phyloP scores from a whole-genome alignment of 2,329 filamentous ascomycete genomes.

The Claviceps citrina region DNA sequence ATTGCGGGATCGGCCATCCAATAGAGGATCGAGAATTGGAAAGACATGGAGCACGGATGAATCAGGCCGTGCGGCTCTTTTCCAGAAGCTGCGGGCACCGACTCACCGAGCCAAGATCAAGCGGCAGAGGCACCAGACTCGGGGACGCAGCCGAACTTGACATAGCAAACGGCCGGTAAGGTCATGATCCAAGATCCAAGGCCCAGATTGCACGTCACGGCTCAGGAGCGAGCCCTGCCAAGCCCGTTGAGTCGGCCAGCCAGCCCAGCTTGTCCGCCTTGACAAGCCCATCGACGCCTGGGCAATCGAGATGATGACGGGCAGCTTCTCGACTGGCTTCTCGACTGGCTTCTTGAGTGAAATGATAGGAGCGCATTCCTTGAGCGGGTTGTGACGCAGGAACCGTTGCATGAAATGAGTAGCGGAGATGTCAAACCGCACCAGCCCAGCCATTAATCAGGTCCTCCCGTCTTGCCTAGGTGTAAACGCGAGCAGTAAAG shows the following conservation, averaged over 20 bases:
- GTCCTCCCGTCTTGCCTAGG: too few species aligned
- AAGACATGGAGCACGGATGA: slow-evolving; percentile 4
- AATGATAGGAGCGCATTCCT: slow-evolving; percentile 1
- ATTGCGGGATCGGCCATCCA: neutral
- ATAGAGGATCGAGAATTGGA: neutral
- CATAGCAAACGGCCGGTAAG: slow-evolving; percentile 4
- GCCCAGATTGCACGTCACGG: neutral
- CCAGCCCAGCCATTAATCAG: neutral
- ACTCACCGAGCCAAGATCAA: too few species aligned
- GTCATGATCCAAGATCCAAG: neutral
- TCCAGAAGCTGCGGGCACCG: neutral
- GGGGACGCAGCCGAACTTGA: slow-evolving; percentile 5
- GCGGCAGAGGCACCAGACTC: neutral
- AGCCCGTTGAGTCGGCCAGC: neutral
- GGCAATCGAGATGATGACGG: neutral
- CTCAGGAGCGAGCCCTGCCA: neutral
- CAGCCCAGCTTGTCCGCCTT: neutral
- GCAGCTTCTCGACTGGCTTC: neutral
- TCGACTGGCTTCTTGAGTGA: too few species aligned
- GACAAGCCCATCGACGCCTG: neutral
- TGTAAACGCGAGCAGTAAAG: too few species aligned
- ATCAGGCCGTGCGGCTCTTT: slow-evolving; percentile 4
- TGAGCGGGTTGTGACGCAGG: neutral
- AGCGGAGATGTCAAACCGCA: slow-evolving; percentile 3
- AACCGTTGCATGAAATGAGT: slow-evolving; percentile 4